Percentiles rank a stretch among this genome's conserved stretches.
phyloP scores from a whole-genome alignment of 2,329 filamentous ascomycete species.

The Colletotrichum sp. region DNA sequence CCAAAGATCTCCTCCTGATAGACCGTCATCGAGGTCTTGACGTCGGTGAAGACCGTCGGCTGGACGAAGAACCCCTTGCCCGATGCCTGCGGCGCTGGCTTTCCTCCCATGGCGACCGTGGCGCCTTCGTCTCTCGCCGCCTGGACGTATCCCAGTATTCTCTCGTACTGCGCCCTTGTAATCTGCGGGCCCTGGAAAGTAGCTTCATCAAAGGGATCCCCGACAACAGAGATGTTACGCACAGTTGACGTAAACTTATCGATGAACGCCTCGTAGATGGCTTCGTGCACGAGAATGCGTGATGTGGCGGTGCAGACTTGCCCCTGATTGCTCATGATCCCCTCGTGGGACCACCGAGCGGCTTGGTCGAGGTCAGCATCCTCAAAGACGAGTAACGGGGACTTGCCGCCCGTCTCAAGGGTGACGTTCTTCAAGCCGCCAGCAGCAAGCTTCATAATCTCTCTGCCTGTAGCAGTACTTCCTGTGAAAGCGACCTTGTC shows the following conservation, averaged over 20 bases:
- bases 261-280: constrained; percentile 64
- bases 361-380: constrained; percentile 68
- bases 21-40: constrained; percentile 29
- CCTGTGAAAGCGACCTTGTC: constrained; percentile 79
- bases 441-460: constrained; percentile 73
- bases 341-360: constrained; percentile 53
- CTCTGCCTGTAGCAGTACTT: constrained; percentile 68
- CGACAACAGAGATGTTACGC: constrained; percentile 59
- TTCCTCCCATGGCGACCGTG: constrained; percentile 50
- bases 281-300: constrained; percentile 62
- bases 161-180: constrained; percentile 67
- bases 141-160: constrained; percentile 69
- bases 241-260: constrained; percentile 64
- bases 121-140: constrained; percentile 67
- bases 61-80: constrained; percentile 41
- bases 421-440: constrained; percentile 64
- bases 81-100: constrained; percentile 42
- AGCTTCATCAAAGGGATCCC: constrained; percentile 66
- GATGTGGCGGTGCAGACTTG: constrained; percentile 67
- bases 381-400: constrained; percentile 62
- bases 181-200: constrained; percentile 75
- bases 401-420: constrained; percentile 66
- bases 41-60: constrained; percentile 31
- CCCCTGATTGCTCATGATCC: constrained; percentile 60
- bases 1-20: constrained; percentile 37